Evolutionary conservation across 176 grass and related monocot genomes (phyloP), one percentile per base, ranked within the genome.

Genomic region (Aegilops umbellulata): DNA sequence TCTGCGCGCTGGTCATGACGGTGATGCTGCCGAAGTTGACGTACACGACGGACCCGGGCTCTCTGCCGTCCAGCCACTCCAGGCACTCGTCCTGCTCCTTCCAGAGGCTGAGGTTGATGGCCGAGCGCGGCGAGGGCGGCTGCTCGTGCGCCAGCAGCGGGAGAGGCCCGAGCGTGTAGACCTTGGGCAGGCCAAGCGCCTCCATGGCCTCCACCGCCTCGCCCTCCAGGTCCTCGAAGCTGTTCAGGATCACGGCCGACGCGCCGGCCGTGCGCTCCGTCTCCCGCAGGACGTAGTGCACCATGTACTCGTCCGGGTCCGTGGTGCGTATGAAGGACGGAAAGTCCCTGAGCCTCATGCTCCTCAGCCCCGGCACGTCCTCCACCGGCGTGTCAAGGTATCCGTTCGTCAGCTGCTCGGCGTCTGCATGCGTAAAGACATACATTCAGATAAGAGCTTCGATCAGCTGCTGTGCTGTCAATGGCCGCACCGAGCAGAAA

Each of bases 21-120:
- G 82, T 64, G 76, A 97, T 81, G 86, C 95, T 97, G 27, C 95
- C 95, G 64, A 78, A 97, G 85, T 97, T 97, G 1, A 97, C 92
- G 35, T 92, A 94, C 19, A 97, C 84, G n/a, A 97, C 88, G 3
- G 90, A 92, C 6, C 32, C 76, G 0, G 87, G 22, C 17, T 81
- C 71, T 60, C 84, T 65, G 11, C 46, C 84, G 30, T 89, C 41
- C 22, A 97, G 87, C 94, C 94, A 97, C 25, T 44, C 13, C 0
- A 97, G 77, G 27, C 88, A 92, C 30, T 61, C 74, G 0, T 69
- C 62, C 61, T 97, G 80, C 85, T 94, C 94, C 75, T 88, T 94
- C 92, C 94, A 94, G n/a, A n/a, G 29, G 63, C 82, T 85, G 32
- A 90, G 80, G 24, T 20, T 46, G 61, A 94, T 69, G 27, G 85